A percentile compares a stretch with the other conserved stretches of the same genome.
Evolutionary conservation across 1,284 basidiomycete species (phyloP).

Genomic region (Ceratobasidium sp.): DNA sequence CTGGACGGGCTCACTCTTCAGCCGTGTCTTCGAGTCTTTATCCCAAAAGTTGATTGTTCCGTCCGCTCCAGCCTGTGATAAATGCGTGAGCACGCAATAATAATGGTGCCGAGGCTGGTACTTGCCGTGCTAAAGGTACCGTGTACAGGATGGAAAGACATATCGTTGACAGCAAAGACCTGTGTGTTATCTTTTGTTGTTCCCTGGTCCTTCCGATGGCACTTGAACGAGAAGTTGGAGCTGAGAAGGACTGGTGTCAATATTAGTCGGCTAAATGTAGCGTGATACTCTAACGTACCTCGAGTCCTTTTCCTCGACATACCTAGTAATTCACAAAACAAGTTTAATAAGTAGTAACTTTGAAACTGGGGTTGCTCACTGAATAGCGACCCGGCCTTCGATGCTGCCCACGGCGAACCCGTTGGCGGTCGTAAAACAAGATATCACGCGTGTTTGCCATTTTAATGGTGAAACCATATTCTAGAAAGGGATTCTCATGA

Average conservation of each 20-base stretch:
- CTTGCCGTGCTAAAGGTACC: constrained; percentile 96
- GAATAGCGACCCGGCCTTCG: constrained; percentile 95
- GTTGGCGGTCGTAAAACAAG: constrained; percentile 83
- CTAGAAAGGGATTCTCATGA: constrained; percentile 51
- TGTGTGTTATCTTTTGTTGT: constrained; percentile 77
- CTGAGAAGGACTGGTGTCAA: constrained; percentile 54
- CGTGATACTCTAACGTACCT: constrained; percentile 61
- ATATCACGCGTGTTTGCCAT: constrained; percentile 92
- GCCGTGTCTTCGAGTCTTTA: constrained; percentile 86
- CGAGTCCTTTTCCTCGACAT: constrained; percentile 81
- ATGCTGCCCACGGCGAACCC: constrained; percentile 95
- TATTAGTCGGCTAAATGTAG: constrained; percentile 47
- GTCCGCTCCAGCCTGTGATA: constrained; percentile 38
- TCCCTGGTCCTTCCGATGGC: constrained; percentile 82
- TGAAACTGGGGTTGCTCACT: constrained; percentile 61
- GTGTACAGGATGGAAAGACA: constrained; percentile 90
- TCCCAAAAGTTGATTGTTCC: constrained; percentile 71
- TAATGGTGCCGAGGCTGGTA: too few relatives aligned
- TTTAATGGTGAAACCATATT: constrained; percentile 86
- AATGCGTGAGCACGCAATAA: too few relatives aligned
- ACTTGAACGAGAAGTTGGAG: constrained; percentile 95
- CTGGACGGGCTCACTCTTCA: constrained; percentile 73
- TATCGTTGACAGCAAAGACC: constrained; percentile 92
- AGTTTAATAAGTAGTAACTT: too few relatives aligned
- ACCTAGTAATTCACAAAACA: constrained; percentile 62